These are phyloP conservation scores for Myxozyma kluyveri DNA, from an alignment of 805 yeast species.

Conservation along the genomic window DNA sequence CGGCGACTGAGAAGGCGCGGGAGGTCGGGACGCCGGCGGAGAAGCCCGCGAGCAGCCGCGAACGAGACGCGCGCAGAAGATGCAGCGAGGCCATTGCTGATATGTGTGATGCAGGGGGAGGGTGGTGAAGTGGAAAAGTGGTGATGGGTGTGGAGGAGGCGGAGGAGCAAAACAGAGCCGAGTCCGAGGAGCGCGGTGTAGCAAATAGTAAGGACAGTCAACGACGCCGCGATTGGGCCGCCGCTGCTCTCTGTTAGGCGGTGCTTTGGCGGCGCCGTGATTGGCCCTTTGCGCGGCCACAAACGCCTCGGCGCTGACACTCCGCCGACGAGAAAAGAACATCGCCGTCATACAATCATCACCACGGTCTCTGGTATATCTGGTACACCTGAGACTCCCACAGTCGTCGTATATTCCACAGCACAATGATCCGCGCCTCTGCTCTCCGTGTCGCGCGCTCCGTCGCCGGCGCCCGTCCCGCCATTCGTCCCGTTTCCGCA, in stretches of 20 bases:
- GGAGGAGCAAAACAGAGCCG: not conserved
- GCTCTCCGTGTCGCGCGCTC: slow-evolving; percentile 6
- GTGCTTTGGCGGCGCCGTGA: slow-evolving; percentile 7
- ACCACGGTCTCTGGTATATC: too few relatives aligned
- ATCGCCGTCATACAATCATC: too few relatives aligned
- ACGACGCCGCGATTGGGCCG: too few relatives aligned
- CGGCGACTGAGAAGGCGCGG: slow-evolving; percentile 13
- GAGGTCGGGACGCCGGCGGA: slow-evolving; percentile 8
- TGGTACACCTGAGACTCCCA: too few relatives aligned
- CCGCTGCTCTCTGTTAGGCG: not conserved
- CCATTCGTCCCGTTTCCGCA: slow-evolving; percentile 1
- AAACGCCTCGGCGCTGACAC: not conserved
- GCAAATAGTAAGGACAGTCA: too few relatives aligned
- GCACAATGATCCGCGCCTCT: slow-evolving; percentile 12
- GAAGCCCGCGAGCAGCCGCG: not conserved
- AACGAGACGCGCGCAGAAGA: slow-evolving; percentile 8
- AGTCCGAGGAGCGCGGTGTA: not conserved
- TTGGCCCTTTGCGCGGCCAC: slow-evolving; percentile 5
- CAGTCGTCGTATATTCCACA: too few relatives aligned
- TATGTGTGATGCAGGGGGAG: not conserved
- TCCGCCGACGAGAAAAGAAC: not conserved
- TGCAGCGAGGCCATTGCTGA: slow-evolving; percentile 1
- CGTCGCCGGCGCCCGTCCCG: slow-evolving; percentile 2
- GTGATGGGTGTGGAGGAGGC: not conserved
- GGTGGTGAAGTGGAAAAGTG: not conserved